A percentile compares a stretch with the other conserved stretches of the same genome.
phyloP scores from a whole-genome alignment of 805 yeast species.

The Cyberlindnera galapagoensis region DNA sequence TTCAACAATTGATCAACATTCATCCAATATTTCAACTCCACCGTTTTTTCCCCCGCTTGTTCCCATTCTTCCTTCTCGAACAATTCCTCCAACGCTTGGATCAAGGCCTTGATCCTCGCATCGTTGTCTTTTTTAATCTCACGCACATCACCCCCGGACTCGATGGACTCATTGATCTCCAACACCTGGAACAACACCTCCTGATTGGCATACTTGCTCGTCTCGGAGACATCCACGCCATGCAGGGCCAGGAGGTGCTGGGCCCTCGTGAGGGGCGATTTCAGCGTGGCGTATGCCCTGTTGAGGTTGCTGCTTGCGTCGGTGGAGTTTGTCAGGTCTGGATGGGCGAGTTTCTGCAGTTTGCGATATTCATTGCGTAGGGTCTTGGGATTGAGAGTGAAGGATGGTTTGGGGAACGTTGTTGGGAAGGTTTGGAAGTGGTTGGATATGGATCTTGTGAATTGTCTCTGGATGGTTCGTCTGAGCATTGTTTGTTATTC shows the following conservation, averaged over 20 bases:
- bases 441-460: conserved; percentile 16
- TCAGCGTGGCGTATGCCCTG: conserved; percentile 67
- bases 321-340: conserved; percentile 53
- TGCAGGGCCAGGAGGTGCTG: conserved; percentile 43
- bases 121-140: conserved; percentile 60
- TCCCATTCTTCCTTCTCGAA: conserved; percentile 45
- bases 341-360: conserved; percentile 74
- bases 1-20: conserved; percentile 68
- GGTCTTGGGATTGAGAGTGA: conserved; percentile 45
- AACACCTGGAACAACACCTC: conserved; percentile 68
- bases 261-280: conserved; percentile 65
- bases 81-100: conserved; percentile 37
- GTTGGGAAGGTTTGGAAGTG: conserved; percentile 69
- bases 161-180: conserved; percentile 80
- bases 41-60: conserved; percentile 56
- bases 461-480: no score
- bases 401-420: conserved; percentile 68
- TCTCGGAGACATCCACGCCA: conserved; percentile 48
- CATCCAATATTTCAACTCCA: conserved; percentile 76
- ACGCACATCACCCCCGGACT: conserved; percentile 50
- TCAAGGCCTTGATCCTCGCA: conserved; percentile 42
- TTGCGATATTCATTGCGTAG: conserved; percentile 70
- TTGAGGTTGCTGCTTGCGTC: no score
- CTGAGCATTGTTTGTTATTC: no score
- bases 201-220: conserved; percentile 17